phyloP scores from a whole-genome alignment of 192 early-diverging fungal genomes.

The Pilobolus umbonatus region DNA sequence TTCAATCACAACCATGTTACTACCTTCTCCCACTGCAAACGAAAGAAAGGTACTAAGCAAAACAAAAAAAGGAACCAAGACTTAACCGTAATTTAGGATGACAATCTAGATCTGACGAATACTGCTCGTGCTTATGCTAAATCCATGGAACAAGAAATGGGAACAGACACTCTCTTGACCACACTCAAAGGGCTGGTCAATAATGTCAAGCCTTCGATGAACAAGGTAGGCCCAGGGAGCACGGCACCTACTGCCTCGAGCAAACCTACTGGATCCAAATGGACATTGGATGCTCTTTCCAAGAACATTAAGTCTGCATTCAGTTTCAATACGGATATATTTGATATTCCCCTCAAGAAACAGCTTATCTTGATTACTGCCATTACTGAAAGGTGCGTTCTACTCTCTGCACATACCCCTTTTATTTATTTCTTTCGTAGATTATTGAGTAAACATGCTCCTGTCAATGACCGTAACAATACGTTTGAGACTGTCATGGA shows the following conservation, averaged over 20 bases:
- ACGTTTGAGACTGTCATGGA: slow-evolving; percentile 17
- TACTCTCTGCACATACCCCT: background rate
- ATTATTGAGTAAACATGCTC: slow-evolving; percentile 8
- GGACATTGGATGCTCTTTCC: slow-evolving; percentile 6
- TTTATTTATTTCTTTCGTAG: background rate
- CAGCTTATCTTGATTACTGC: slow-evolving; percentile 1
- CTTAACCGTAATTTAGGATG: too few relatives aligned
- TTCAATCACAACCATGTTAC: too few relatives aligned
- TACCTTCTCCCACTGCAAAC: too few relatives aligned
- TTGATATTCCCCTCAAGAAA: slow-evolving; percentile 6
- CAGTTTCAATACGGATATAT: background rate
- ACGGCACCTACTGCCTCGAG: slow-evolving; percentile 4
- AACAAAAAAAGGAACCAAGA: too few relatives aligned
- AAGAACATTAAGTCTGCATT: background rate
- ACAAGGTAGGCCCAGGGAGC: too few relatives aligned
- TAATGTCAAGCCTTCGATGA: too few relatives aligned
- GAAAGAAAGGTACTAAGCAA: too few relatives aligned
- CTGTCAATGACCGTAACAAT: slow-evolving; percentile 19
- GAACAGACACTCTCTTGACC: too few relatives aligned
- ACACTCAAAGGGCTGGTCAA: too few relatives aligned
- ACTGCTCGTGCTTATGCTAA: too few relatives aligned
- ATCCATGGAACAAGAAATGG: too few relatives aligned
- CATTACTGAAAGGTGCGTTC: slow-evolving; percentile 14
- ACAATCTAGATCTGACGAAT: too few relatives aligned
- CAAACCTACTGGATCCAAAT: background rate